These are phyloP conservation scores for Eucalyptus polybractea DNA, from an alignment of 345 rosid species.

Conservation along the genomic window DNA sequence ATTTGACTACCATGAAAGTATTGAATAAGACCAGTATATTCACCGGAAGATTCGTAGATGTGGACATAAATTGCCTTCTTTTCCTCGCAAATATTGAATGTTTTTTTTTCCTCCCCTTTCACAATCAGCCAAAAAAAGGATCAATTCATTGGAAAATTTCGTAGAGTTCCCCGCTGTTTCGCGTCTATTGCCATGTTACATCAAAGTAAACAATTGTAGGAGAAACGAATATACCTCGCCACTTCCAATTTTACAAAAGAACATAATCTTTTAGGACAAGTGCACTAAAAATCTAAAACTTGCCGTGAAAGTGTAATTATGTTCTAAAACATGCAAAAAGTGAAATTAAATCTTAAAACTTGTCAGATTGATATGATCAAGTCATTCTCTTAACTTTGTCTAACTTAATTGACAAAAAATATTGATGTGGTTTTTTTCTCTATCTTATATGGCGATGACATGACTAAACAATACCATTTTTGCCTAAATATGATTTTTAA, in stretches of 20 bases:
- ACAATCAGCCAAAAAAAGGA: background rate
- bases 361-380: too few relatives aligned
- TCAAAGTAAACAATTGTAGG: background rate
- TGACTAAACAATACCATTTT: background rate
- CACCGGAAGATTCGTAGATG: background rate
- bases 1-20: background rate
- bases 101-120: background rate
- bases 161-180: background rate
- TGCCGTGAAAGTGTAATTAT: rapidly evolving
- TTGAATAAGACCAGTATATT: background rate
- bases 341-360: background rate
- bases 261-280: background rate
- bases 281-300: too few relatives aligned
- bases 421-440: too few relatives aligned
- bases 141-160: background rate
- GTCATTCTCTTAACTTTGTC: too few relatives aligned
- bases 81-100: background rate
- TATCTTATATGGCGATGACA: background rate
- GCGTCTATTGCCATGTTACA: background rate
- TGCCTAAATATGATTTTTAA: background rate
- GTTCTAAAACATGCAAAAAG: too few relatives aligned
- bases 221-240: background rate
- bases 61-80: background rate
- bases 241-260: background rate
- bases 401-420: too few relatives aligned